phyloP scores from a whole-genome alignment of 306 rosid genomes.

The Inga oerstediana region DNA sequence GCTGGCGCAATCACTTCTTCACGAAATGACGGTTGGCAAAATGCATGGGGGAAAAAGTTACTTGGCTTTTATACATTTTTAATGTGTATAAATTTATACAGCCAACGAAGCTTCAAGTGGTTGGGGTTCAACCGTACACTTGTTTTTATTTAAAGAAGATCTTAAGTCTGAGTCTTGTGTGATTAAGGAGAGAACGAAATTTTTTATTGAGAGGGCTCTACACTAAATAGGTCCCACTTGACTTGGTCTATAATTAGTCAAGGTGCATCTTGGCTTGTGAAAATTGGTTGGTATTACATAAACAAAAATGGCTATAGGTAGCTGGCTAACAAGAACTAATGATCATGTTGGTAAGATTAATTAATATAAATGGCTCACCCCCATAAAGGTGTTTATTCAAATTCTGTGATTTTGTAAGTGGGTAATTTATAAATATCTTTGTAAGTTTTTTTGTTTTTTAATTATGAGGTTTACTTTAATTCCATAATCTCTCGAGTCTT shows the following conservation, averaged over 20 bases:
- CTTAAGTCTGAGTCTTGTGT: neutral
- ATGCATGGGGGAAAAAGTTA: conserved; percentile 31
- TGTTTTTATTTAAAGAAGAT: neutral
- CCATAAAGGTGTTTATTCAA: too few species aligned
- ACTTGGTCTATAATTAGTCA: neutral
- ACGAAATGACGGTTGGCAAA: conserved; percentile 23
- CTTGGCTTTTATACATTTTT: conserved; percentile 27
- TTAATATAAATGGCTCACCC: too few species aligned
- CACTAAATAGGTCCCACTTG: neutral
- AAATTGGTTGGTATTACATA: too few species aligned
- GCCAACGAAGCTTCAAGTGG: neutral
- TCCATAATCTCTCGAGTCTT: neutral
- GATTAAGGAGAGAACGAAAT: neutral
- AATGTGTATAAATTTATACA: neutral
- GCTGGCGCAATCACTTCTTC: conserved; percentile 47
- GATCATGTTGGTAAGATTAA: too few species aligned
- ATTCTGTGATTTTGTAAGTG: too few species aligned
- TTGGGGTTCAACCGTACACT: neutral
- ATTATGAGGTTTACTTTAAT: neutral
- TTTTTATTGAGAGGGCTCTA: neutral
- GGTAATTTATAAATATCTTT: too few species aligned
- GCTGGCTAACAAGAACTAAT: too few species aligned
- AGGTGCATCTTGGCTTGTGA: too few species aligned
- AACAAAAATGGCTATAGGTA: too few species aligned
- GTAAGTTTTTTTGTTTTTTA: too few species aligned